These are phyloP conservation scores for Blastocystis sp. DNA, from an alignment of 352 stramenopile genomes.

Conservation along the genomic window DNA sequence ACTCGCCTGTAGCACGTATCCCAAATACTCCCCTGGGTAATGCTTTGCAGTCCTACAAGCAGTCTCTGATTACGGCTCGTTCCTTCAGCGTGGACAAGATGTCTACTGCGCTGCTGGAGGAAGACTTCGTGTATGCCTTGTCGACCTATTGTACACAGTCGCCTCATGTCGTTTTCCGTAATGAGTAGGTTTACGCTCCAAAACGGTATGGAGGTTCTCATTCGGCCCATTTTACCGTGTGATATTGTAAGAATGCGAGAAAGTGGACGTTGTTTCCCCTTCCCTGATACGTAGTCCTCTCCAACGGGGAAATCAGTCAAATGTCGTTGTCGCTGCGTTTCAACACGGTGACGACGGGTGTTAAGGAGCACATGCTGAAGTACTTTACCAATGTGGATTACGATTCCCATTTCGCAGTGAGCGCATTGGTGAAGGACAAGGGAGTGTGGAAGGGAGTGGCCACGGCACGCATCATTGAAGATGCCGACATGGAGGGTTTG, in stretches of 20 bases:
- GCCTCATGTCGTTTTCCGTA: not conserved
- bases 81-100: slow-evolving; percentile 3
- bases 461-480: slow-evolving; percentile 61
- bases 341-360: slow-evolving; percentile 43
- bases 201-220: slow-evolving; percentile 47
- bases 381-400: slow-evolving; percentile 68
- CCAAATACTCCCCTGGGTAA: slow-evolving; percentile 31
- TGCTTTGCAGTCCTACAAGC: slow-evolving; percentile 39
- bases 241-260: slow-evolving; percentile 63
- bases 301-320: slow-evolving; percentile 51
- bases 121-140: slow-evolving; percentile 55
- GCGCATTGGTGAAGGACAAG: slow-evolving; percentile 42
- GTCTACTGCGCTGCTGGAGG: slow-evolving; percentile 33
- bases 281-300: slow-evolving; percentile 45
- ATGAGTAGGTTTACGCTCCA: slow-evolving; percentile 21
- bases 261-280: not conserved
- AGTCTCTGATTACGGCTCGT: slow-evolving; percentile 17
- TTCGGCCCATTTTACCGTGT: slow-evolving; percentile 64
- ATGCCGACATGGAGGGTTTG: not conserved
- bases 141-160: slow-evolving; percentile 33
- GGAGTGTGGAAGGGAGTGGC: slow-evolving; percentile 54
- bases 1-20: not conserved
- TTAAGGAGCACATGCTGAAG: slow-evolving; percentile 31
- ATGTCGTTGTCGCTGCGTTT: slow-evolving; percentile 54
- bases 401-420: slow-evolving; percentile 62